Evolutionary conservation across 345 rosid species (phyloP), one percentile per base, ranked within the genome.

Genomic region (Citrus cavaleriei): DNA sequence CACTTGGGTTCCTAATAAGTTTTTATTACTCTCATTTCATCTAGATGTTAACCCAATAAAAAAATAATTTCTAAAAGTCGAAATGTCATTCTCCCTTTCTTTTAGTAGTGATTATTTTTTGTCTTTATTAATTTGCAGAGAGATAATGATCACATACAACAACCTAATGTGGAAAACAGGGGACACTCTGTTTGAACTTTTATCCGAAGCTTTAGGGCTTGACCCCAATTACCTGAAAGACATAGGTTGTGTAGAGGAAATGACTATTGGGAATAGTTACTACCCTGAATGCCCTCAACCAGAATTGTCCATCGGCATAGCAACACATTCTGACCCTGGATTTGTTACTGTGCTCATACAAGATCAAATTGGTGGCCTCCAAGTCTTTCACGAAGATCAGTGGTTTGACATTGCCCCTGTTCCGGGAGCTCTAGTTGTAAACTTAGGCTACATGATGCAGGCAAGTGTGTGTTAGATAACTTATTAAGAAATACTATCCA

Each of bases 241-340:
- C 55, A 34, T 34, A 9, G 80, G 70, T 4, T 86, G 86, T 60
- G 60, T 46, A 7, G 86, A 86, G 7, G 88, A 84, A 10, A 70
- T 83, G 4, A 5, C 25, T 4, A 7, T 81, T 35, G 1, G 80
- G 0, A 72, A 88, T 55, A 83, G 83, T 60, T 86, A 83, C 75
- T 88, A 84, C 30, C 87, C 89, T 8, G 68, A 87, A 18, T 86
- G 89, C 34, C 90, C 89, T 1, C 66, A 88, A 19, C 90, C 88
- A 6, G 87, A 82, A 16, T 22, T 81, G 32, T 80, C 90, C 5
- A 8, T 85, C 34, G 90, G 88, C 28, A 37, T 69, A 7, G 72
- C 62, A 66, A 83, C 57, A 14, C 90, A 87, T 57, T 13, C 87
- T 2, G 87, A 85, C 65, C 68, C 28, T 9, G 42, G 57, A 35